Base-by-base conservation (phyloP, 2,329 filamentous ascomycete species). In the Decorospora gaudefroyi region DNA sequence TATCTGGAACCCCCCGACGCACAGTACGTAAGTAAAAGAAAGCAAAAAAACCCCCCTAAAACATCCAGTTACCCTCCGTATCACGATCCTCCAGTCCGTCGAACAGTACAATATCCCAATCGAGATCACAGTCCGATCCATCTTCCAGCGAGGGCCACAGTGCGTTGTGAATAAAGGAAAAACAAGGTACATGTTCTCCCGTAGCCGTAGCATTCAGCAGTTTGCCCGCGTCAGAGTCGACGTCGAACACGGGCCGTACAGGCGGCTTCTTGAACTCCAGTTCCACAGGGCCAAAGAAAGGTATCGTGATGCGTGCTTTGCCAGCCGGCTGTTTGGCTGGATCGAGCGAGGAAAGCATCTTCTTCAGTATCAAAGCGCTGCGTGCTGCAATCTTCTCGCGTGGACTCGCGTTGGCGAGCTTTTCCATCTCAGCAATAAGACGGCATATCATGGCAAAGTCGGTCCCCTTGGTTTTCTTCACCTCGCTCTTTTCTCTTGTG, bases 401-500 rank as follows among this genome's bases (percentile, higher is more conserved):
- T 11, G 60, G 16, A 17, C 60, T 66, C 4, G 58, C 46, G 13
- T 61, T 61, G 22, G 54, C 62, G 1, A 70, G 49, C 38, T 68
- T 68, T 30, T 70, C 67, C 65, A 69, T 62, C 33, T 70, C 67
- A 17, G 53, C 51, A 16, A 70, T 65, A 11, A 70, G 53, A 0
- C 65, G 60, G 30, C 65, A 69, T 2, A 70, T 45, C 62, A 70
- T 69, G 12, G 60, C 63, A 36, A 69, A 69, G 51, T 69, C 67
- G 15, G 59, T 64, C 12, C 64, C 62, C 35, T 66, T 65, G 15
- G 49, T 58, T 35, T 61, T 65, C 32, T 68, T 57, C 10, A 69
- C 67, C 29, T 67, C 65, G 17, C 40, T 43, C 46, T 64, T 67
- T 13, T 66, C 63, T 25, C 66, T 68, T 12, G 56, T 64, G 1